Evolutionary conservation across 192 early-diverging fungal species (phyloP).

Genomic region (Thamnidium elegans): DNA sequence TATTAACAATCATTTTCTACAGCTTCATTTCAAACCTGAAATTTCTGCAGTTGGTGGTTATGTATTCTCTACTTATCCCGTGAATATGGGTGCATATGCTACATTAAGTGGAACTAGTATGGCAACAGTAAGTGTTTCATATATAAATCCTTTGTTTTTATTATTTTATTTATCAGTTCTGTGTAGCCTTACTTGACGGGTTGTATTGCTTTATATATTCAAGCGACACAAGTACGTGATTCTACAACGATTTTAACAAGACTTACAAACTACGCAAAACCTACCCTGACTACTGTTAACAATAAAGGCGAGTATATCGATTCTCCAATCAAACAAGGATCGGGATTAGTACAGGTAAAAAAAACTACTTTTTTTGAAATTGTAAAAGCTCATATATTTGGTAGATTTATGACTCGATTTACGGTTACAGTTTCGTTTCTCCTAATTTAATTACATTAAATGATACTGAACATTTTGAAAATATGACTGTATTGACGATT

Average conservation of each 20-base stretch:
- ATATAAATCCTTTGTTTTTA: background rate
- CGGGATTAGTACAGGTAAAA: slow-evolving; percentile 45
- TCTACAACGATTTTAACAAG: slow-evolving; percentile 22
- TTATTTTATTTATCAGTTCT: background rate
- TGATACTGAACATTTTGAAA: slow-evolving; percentile 39
- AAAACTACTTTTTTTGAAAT: slow-evolving; percentile 1
- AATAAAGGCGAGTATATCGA: background rate
- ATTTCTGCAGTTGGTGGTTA: slow-evolving; percentile 44
- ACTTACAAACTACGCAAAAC: slow-evolving; percentile 27
- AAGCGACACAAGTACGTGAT: slow-evolving; percentile 22
- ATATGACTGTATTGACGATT: slow-evolving; percentile 29
- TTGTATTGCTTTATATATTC: slow-evolving; percentile 41
- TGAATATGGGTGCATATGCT: slow-evolving; percentile 34
- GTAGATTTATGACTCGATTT: slow-evolving; percentile 42
- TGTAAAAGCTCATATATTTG: slow-evolving; percentile 32
- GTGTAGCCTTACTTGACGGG: slow-evolving; percentile 47
- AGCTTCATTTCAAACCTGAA: slow-evolving; percentile 57
- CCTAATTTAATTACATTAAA: slow-evolving; percentile 44
- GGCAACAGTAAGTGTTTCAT: slow-evolving; percentile 40
- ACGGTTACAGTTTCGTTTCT: slow-evolving; percentile 21
- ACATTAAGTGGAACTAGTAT: slow-evolving; percentile 52
- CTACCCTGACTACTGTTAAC: background rate
- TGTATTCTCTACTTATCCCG: slow-evolving; percentile 49
- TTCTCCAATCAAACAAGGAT: slow-evolving; percentile 39
- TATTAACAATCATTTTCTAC: slow-evolving; percentile 9